Evolutionary conservation across 2,329 filamentous ascomycete species (phyloP), one percentile per base, ranked within the genome.

Genomic region (Ciborinia camelliae): DNA sequence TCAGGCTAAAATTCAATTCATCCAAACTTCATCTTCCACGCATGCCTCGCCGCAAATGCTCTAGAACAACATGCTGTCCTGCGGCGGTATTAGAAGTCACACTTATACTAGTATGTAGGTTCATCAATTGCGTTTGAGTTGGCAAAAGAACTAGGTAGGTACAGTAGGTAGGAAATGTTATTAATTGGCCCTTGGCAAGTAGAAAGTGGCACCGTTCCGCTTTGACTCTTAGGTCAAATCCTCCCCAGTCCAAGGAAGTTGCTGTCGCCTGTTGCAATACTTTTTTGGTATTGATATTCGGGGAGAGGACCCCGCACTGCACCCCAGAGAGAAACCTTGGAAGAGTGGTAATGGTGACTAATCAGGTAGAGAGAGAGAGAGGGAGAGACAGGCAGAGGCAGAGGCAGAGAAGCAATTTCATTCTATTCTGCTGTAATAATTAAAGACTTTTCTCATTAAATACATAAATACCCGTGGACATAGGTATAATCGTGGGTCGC

Each of bases 241-340:
- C 41, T 47, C 55, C 55, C n/a, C n/a, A n/a, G n/a, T n/a, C n/a
- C n/a, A n/a, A n/a, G n/a, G n/a, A 47, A 58, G 28, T 35, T 47
- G n/a, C n/a, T n/a, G n/a, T n/a, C n/a, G n/a, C n/a, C n/a, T 43
- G 39, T 30, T 39, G 26, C 32, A 32, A 28, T 28, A 39, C 28
- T 47, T 47, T 23, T 18, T 41, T 9, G 28, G 14, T 45, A 45
- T 12, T 30, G n/a, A n/a, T n/a, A n/a, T n/a, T 20, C 20, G 28
- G 28, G 45, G 9, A 6, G 14, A 20, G 14, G 26, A 59, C 55
- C 54, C 54, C 54, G 54, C 54, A 47, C 14, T 58, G 51, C 12
- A 53, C 51, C 51, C 51, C 51, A 53, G 54, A 58, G 54, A 23
- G 39, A 45, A n/a, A n/a, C n/a, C n/a, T n/a, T n/a, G n/a, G n/a